Percentiles rank a stretch among this genome's conserved stretches.
These are phyloP conservation scores for Phylloporus sp. DNA, from an alignment of 768 basidiomycete genomes.

Conservation along the genomic window DNA sequence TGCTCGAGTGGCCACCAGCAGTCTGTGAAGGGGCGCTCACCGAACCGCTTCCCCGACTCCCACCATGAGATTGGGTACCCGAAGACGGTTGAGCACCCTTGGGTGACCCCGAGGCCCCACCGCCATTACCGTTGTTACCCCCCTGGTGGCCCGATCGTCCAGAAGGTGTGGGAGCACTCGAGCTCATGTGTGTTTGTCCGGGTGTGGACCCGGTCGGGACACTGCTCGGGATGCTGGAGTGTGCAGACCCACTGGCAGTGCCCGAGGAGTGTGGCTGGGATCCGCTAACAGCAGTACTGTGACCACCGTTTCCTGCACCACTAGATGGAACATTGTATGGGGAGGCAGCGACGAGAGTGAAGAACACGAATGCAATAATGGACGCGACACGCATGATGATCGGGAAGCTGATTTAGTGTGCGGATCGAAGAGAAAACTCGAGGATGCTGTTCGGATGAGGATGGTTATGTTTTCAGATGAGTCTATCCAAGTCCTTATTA, in stretches of 20 bases:
- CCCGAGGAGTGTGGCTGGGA: not conserved
- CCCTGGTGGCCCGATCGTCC: too few species aligned
- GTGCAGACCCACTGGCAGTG: not conserved
- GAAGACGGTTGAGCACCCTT: not conserved
- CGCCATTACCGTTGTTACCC: too few species aligned
- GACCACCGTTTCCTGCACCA: not conserved
- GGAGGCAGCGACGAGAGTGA: conserved; percentile 5
- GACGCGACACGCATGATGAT: conserved; percentile 10
- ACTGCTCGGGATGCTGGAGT: not conserved
- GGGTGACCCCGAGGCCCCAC: too few species aligned
- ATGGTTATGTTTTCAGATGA: not conserved
- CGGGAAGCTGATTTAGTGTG: not conserved
- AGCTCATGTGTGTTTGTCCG: too few species aligned
- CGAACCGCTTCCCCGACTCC: not conserved
- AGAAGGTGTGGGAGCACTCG: too few species aligned
- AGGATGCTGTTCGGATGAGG: not conserved
- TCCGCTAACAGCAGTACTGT: not conserved
- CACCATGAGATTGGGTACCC: not conserved
- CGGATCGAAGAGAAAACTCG: not conserved
- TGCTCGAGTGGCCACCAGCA: not conserved
- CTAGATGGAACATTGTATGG: not conserved
- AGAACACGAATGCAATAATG: conserved; percentile 1
- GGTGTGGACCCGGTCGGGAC: not conserved
- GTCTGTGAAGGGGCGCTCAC: not conserved
- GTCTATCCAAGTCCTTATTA: conserved; percentile 2